A percentile compares a stretch with the other conserved stretches of the same genome.
phyloP scores from a whole-genome alignment of 495 filamentous ascomycete genomes.

The Podospora fimiseda region DNA sequence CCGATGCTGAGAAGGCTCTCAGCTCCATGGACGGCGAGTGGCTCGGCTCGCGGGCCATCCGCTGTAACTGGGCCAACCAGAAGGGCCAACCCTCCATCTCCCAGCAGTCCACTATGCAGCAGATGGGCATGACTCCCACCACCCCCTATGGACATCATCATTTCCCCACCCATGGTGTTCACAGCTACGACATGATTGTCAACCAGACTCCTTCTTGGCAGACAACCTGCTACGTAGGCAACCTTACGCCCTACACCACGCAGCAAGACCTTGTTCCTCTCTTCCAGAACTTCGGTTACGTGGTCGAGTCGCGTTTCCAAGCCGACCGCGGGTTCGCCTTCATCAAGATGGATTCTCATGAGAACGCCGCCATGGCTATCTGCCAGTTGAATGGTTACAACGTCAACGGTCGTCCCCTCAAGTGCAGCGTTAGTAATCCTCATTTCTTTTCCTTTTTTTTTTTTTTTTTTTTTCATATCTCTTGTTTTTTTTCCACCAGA shows the following conservation, averaged over 20 bases:
- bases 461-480: background rate
- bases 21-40: slow-evolving; percentile 99
- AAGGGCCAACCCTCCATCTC: slow-evolving; percentile 98
- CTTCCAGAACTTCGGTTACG: slow-evolving; percentile 97
- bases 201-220: slow-evolving; percentile 98
- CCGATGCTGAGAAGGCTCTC: slow-evolving; percentile 91
- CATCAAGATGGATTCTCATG: slow-evolving; percentile 98
- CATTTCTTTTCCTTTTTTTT: background rate
- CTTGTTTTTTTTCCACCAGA: background rate
- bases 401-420: slow-evolving; percentile 93
- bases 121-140: slow-evolving; percentile 98
- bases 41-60: slow-evolving; percentile 96
- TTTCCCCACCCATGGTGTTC: slow-evolving; percentile 92
- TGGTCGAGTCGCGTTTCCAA: slow-evolving; percentile 95
- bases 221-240: slow-evolving; percentile 97
- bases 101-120: slow-evolving; percentile 93
- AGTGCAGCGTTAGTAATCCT: slow-evolving; percentile 71
- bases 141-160: slow-evolving; percentile 96
- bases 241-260: slow-evolving; percentile 95
- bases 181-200: slow-evolving; percentile 97
- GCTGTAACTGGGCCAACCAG: slow-evolving; percentile 99
- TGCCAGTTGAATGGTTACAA: slow-evolving; percentile 96
- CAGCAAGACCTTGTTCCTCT: slow-evolving; percentile 92
- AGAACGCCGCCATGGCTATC: slow-evolving; percentile 97
- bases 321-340: slow-evolving; percentile 97